Evolutionary conservation across 306 rosid genomes (phyloP).

Genomic region (Carpinus viminea): DNA sequence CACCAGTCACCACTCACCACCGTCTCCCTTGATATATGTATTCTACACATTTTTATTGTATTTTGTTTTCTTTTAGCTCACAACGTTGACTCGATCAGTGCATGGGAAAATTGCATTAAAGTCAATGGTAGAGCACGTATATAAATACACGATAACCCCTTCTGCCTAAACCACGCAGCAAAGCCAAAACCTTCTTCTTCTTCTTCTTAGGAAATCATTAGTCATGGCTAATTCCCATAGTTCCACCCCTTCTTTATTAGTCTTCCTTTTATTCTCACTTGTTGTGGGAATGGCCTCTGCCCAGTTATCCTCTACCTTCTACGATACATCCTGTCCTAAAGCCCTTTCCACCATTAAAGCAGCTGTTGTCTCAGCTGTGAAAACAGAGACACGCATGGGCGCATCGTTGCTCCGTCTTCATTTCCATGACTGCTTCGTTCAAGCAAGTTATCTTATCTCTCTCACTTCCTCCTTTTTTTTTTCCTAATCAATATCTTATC

Average conservation of each 20-base stretch:
- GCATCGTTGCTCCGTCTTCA: slow-evolving; percentile 87
- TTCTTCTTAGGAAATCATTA: neutral
- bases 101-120: neutral
- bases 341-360: slow-evolving; percentile 55
- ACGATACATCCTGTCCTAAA: slow-evolving; percentile 47
- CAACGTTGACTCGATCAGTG: neutral
- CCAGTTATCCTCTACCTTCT: slow-evolving; percentile 56
- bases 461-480: neutral
- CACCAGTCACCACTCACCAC: no score
- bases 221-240: slow-evolving; percentile 15
- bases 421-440: slow-evolving; percentile 87
- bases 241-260: neutral
- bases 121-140: neutral
- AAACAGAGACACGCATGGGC: slow-evolving; percentile 72
- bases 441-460: slow-evolving; percentile 46
- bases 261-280: slow-evolving; percentile 23
- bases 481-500: neutral
- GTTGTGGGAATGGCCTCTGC: slow-evolving; percentile 45
- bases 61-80: neutral
- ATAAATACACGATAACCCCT: slow-evolving; percentile 19
- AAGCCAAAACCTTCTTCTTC: neutral
- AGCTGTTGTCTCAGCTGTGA: slow-evolving; percentile 43
- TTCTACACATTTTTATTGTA: no score
- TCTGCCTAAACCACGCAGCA: slow-evolving; percentile 11
- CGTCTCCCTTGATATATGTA: no score